A percentile compares a stretch with the other conserved stretches of the same genome.
phyloP scores from a whole-genome alignment of 305 asterid genomes.

The Fraxinus nigra region DNA sequence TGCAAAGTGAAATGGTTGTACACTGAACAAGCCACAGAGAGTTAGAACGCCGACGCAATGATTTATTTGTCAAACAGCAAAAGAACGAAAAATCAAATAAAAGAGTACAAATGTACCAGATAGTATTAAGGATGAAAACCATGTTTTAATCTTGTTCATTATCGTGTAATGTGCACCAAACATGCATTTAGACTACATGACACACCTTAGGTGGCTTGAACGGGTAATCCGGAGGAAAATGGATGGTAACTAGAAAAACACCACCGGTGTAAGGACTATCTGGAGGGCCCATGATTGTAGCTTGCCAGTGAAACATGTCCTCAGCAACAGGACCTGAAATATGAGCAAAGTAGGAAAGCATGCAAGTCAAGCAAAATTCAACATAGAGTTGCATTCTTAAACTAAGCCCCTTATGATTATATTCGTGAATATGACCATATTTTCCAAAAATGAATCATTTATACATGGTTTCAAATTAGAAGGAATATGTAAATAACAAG shows the following conservation, averaged over 20 bases:
- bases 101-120: not conserved
- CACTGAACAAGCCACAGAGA: not conserved
- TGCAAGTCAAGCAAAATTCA: not conserved
- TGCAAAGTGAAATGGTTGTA: not conserved
- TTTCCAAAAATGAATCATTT: not conserved
- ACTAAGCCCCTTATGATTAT: not conserved
- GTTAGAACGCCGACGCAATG: not conserved
- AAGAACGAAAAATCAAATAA: not conserved
- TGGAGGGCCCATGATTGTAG: constrained; percentile 30
- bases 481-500: not conserved
- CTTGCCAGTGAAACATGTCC: constrained; percentile 34
- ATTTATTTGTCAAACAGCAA: not conserved
- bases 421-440: not conserved
- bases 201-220: constrained; percentile 30
- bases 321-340: constrained; percentile 30
- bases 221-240: constrained; percentile 32
- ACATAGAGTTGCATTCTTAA: not conserved
- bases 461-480: not conserved
- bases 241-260: constrained; percentile 30
- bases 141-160: not conserved
- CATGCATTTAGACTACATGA: not conserved
- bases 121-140: not conserved
- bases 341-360: not conserved
- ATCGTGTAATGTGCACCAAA: not conserved
- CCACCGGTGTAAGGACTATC: constrained; percentile 33